Evolutionary conservation across 257 asterid genomes (phyloP), one percentile per base, ranked within the genome.

Genomic region (Lithospermum erythrorhizon): DNA sequence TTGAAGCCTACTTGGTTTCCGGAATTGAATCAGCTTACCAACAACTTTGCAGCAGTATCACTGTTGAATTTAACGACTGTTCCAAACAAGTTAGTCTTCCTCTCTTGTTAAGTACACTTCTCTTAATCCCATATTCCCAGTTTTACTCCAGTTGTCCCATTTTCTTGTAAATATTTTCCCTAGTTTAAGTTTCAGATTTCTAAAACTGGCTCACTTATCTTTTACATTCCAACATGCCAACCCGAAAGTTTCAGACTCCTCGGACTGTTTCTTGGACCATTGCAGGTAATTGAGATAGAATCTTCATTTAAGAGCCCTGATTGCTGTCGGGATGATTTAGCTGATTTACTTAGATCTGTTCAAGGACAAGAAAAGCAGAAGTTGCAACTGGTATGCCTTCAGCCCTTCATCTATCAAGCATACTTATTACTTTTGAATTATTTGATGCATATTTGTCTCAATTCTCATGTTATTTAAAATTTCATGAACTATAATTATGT

Each of bases 301-400:
- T 79, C 89, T 57, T 70, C 73, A 24, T 86, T 93, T 69, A 73
- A 73, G 65, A 76, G 81, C 73, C 82, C 95, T 13, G 89, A 80
- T 75, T 80, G 72, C 71, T 67, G 72, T 81, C 81, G 97, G 65
- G 94, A 79, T 72, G 98, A 93, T 80, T 75, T 89, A 66, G 87
- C 96, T 67, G 56, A 51, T 54, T 61, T 93, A 73, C 88, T 93
- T 58, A 81, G 76, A 81, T 89, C 94, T 48, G 81, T 89, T 75
- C 97, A 93, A 81, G 79, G 73, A 61, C 82, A 80, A 65, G 98
- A 93, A 72, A 93, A 93, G 82, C 84, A 81, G 81, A 93, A 93
- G 77, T 73, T 93, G 77, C 81, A 93, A 62, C 70, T 91, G 72
- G 98, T 90, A 83, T 57, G 78, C 55, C 66, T 5, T 5, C n/a